phyloP scores from a whole-genome alignment of 805 yeast genomes.

The fission yeast (Schizosaccharomyces pombe) region ASM294v3 CU329670.1:427501-428000 shows the following conservation, averaged over 20 bases:
- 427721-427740: background rate
- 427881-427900: background rate
- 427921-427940: background rate
- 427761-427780: background rate
- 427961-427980: background rate
- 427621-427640: background rate
- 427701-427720: background rate
- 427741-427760: background rate
- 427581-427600: background rate
- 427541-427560: background rate
- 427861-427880: background rate
- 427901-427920: background rate
- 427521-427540: no score
- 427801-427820: background rate
- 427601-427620: background rate
- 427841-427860: background rate
- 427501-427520: no score
- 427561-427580: background rate
- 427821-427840: background rate
- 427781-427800: background rate
- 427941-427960: background rate
- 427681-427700: background rate
- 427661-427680: background rate
- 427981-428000: background rate
- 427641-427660: background rate